Conservation (phyloP, 2,329 filamentous ascomycete species). For the Trichoderma aggressivum region DNA sequence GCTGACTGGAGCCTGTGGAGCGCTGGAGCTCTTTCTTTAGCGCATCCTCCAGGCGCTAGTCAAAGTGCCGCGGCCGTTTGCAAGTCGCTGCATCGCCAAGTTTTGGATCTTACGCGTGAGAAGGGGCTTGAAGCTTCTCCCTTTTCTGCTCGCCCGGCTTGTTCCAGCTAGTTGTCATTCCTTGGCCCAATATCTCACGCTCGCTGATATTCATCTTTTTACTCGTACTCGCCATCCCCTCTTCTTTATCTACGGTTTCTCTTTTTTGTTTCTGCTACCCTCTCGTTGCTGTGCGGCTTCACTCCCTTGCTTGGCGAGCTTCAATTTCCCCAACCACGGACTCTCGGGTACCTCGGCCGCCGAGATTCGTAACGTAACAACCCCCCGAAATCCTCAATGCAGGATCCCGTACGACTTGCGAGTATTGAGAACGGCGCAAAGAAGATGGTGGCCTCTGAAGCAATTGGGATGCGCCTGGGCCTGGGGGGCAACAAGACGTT, state of each 20-base stretch:
- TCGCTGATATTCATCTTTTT: background rate
- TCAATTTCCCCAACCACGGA: background rate
- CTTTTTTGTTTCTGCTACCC: background rate
- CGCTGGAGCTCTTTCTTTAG: background rate
- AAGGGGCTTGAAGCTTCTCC: background rate
- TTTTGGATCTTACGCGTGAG: background rate
- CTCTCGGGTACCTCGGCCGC: constrained; percentile 15
- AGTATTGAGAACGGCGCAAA: constrained; percentile 16
- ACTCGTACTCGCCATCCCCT: background rate
- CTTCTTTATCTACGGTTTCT: background rate
- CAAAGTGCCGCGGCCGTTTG: background rate
- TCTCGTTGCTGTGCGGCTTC: background rate
- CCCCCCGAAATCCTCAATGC: background rate
- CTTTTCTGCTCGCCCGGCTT: background rate
- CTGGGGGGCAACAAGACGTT: constrained; percentile 33
- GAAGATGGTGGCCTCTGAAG: constrained; percentile 22
- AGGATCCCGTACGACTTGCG: background rate
- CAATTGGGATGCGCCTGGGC: constrained; percentile 28
- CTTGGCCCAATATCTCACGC: constrained; percentile 11
- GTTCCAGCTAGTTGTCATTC: constrained; percentile 1
- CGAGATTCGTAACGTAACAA: background rate
- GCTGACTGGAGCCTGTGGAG: background rate
- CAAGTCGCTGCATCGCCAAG: background rate
- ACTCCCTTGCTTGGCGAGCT: background rate
- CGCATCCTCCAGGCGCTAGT: background rate